phyloP scores from a whole-genome alignment of 2,329 filamentous ascomycete species.

The Fusarium sp. region DNA sequence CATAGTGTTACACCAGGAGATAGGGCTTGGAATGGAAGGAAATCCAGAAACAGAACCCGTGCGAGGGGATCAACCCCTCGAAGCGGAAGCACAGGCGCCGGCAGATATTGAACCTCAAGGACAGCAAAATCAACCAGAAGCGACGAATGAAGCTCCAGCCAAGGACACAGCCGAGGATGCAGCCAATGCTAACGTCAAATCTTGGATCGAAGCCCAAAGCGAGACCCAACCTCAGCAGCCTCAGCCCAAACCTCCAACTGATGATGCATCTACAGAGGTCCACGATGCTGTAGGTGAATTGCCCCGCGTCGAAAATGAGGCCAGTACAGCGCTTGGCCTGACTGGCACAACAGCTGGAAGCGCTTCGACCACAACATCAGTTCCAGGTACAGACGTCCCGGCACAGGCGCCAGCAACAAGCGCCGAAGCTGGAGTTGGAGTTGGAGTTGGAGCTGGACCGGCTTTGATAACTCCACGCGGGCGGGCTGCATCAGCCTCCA shows the following conservation, averaged over 20 bases:
- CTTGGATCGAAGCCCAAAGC: constrained; percentile 38
- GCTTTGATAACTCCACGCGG: constrained; percentile 41
- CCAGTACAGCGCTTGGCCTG: constrained; percentile 23
- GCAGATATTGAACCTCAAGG: constrained; percentile 22
- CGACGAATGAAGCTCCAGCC: constrained; percentile 12
- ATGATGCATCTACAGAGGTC: constrained; percentile 19
- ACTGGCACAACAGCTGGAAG: constrained; percentile 26
- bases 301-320: constrained; percentile 34
- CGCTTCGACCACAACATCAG: constrained; percentile 32
- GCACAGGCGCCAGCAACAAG: constrained; percentile 8
- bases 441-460: constrained; percentile 26
- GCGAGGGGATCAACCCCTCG: constrained; percentile 21
- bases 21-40: constrained; percentile 47
- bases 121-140: constrained; percentile 16
- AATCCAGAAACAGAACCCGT: constrained; percentile 39
- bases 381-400: constrained; percentile 17
- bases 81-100: constrained; percentile 6
- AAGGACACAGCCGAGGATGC: constrained; percentile 23
- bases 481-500: constrained; percentile 42
- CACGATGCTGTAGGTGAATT: constrained; percentile 35
- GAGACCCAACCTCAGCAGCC: constrained; percentile 32
- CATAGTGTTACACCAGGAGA: constrained; percentile 24
- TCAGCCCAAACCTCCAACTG: constrained; percentile 25
- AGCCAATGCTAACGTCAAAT: constrained; percentile 33
- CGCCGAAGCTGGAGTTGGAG: constrained; percentile 14